These are phyloP conservation scores for Paramecium tetraurelia DNA, from an alignment of 73 alveolate species.

Conservation along the genomic window DNA sequence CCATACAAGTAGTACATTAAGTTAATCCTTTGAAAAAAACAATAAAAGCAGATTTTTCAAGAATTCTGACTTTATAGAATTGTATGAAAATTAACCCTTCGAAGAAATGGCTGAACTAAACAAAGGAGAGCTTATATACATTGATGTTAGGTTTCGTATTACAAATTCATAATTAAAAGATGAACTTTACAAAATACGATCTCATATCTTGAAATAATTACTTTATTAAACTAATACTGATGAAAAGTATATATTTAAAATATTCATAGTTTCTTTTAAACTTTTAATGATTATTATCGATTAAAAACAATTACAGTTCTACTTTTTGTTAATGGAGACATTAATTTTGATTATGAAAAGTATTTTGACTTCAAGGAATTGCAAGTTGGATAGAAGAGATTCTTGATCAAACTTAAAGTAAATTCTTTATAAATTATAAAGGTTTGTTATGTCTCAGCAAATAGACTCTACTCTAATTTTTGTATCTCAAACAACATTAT, in stretches of 20 bases:
- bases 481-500: not conserved
- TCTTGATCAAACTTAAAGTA: not conserved
- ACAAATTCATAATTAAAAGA: constrained; percentile 2
- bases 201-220: not conserved
- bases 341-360: not conserved
- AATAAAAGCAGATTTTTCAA: not conserved
- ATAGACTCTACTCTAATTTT: not conserved
- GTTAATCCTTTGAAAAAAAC: not conserved
- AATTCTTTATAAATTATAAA: not conserved
- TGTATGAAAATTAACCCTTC: not conserved
- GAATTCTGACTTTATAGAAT: not conserved
- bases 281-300: not conserved
- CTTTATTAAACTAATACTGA: not conserved
- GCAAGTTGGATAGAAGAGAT: not conserved
- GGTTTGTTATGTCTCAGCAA: not conserved
- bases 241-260: not conserved
- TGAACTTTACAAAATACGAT: not conserved
- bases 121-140: constrained; percentile 6
- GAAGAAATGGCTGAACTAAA: not conserved
- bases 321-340: constrained; percentile 21
- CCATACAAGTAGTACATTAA: not conserved
- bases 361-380: not conserved
- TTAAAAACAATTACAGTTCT: not conserved
- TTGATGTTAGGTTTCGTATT: not conserved
- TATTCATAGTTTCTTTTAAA: not conserved